phyloP scores from a whole-genome alignment of 169 alveolate species.

The Blepharisma undulans region DNA sequence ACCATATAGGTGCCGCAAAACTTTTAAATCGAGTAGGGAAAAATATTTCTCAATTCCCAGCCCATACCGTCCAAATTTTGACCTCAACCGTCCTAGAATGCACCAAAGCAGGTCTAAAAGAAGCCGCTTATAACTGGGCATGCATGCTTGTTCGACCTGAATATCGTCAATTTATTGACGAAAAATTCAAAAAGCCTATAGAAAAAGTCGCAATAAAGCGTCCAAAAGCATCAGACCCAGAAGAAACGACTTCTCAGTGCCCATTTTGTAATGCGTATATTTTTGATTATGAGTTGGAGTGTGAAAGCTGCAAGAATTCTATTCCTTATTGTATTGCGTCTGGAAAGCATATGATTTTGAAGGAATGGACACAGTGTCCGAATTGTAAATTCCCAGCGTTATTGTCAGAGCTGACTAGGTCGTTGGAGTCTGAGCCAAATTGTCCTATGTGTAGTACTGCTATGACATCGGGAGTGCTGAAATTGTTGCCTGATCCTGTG shows the following conservation, averaged over 20 bases:
- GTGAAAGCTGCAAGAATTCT: slow-evolving; percentile 82
- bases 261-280: slow-evolving; percentile 85
- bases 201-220: slow-evolving; percentile 86
- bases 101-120: slow-evolving; percentile 81
- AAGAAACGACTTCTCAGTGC: slow-evolving; percentile 81
- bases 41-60: slow-evolving; percentile 86
- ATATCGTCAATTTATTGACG: slow-evolving; percentile 76
- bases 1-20: slow-evolving; percentile 80
- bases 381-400: slow-evolving; percentile 82
- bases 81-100: slow-evolving; percentile 90
- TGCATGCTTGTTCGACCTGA: slow-evolving; percentile 87
- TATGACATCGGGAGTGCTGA: slow-evolving; percentile 59
- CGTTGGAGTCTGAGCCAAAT: slow-evolving; percentile 61
- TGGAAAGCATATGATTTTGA: slow-evolving; percentile 83
- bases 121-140: slow-evolving; percentile 87
- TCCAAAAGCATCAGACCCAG: slow-evolving; percentile 74
- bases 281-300: slow-evolving; percentile 76
- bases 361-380: slow-evolving; percentile 78
- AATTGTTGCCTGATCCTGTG: slow-evolving; percentile 39
- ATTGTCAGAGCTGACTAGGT: slow-evolving; percentile 62
- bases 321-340: slow-evolving; percentile 88
- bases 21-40: slow-evolving; percentile 78
- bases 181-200: slow-evolving; percentile 81
- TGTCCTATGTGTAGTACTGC: slow-evolving; percentile 83
- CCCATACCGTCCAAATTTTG: slow-evolving; percentile 86